These are phyloP conservation scores for Xylaria telfairii DNA, from an alignment of 495 filamentous ascomycete genomes.

Conservation along the genomic window DNA sequence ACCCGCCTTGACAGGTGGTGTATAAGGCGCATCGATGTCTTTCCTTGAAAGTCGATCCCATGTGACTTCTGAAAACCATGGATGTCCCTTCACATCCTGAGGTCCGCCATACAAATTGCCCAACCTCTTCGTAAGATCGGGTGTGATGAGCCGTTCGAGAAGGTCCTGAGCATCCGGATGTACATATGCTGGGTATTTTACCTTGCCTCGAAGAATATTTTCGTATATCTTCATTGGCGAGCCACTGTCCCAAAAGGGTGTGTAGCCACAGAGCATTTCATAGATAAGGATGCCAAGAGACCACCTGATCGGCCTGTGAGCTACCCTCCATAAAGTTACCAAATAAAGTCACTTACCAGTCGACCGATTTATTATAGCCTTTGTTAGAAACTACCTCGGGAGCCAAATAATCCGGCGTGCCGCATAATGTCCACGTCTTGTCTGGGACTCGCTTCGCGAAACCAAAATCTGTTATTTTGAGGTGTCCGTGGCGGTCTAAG, in stretches of 20 bases:
- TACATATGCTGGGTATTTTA: slow-evolving; percentile 96
- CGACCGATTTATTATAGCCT: slow-evolving; percentile 98
- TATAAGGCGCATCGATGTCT: slow-evolving; percentile 98
- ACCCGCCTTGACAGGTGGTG: slow-evolving; percentile 92
- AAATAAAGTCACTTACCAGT: slow-evolving; percentile 72
- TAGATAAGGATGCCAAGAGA: slow-evolving; percentile 97
- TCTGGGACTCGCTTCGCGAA: slow-evolving; percentile 98
- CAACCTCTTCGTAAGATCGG: slow-evolving; percentile 91
- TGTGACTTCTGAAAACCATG: slow-evolving; percentile 97
- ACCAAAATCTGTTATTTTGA: slow-evolving; percentile 99
- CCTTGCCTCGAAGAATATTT: slow-evolving; percentile 90
- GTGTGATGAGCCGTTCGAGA: slow-evolving; percentile 88
- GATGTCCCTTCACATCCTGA: slow-evolving; percentile 90
- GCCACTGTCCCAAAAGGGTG: slow-evolving; percentile 97
- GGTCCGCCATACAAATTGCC: slow-evolving; percentile 94
- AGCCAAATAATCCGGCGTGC: slow-evolving; percentile 97
- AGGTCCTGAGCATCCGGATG: slow-evolving; percentile 93
- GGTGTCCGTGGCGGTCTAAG: slow-evolving; percentile 92
- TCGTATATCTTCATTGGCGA: slow-evolving; percentile 99
- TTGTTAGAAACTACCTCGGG: slow-evolving; percentile 97
- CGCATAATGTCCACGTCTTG: slow-evolving; percentile 98
- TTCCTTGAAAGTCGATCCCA: slow-evolving; percentile 93
- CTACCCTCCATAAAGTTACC: slow-evolving; percentile 15
- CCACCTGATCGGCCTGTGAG: slow-evolving; percentile 70
- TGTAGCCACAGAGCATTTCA: slow-evolving; percentile 99